These are phyloP conservation scores for Collybiopsis confluens DNA, from an alignment of 768 basidiomycete species.

Conservation along the genomic window DNA sequence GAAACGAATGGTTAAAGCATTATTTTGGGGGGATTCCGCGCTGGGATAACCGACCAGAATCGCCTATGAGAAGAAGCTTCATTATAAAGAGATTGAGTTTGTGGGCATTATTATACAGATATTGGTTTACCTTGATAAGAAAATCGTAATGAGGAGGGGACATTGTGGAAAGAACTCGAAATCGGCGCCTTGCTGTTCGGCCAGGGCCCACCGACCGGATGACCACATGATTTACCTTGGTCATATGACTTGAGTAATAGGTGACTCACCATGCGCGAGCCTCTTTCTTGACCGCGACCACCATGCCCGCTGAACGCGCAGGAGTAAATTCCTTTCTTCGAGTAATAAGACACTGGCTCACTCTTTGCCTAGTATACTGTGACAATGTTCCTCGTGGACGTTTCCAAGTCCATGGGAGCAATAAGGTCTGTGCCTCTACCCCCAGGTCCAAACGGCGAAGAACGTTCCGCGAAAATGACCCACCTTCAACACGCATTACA, in stretches of 20 bases:
- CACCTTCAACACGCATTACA: conserved; percentile 81
- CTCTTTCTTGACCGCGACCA: conserved; percentile 16
- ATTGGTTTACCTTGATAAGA: conserved; percentile 72
- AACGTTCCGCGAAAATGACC: conserved; percentile 53
- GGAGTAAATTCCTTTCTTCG: conserved; percentile 48
- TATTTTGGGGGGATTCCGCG: not conserved
- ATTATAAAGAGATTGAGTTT: conserved; percentile 14
- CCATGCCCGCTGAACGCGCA: conserved; percentile 76
- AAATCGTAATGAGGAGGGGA: conserved; percentile 97
- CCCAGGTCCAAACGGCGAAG: conserved; percentile 46
- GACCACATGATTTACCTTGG: no score
- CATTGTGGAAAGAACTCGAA: no score
- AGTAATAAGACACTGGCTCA: conserved; percentile 15
- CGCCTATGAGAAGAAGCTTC: conserved; percentile 94
- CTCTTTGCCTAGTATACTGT: conserved; percentile 61
- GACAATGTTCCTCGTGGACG: conserved; percentile 86
- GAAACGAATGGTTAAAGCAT: not conserved
- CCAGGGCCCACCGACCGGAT: no score
- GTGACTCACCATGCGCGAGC: conserved; percentile 2
- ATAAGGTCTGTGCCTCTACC: conserved; percentile 53
- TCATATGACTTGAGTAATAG: not conserved
- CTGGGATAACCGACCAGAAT: conserved; percentile 65
- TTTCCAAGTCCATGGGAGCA: conserved; percentile 81
- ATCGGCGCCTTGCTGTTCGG: no score
- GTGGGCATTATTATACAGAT: conserved; percentile 1